phyloP scores from a whole-genome alignment of 257 asterid species.

The Linderniella brevidens region DNA sequence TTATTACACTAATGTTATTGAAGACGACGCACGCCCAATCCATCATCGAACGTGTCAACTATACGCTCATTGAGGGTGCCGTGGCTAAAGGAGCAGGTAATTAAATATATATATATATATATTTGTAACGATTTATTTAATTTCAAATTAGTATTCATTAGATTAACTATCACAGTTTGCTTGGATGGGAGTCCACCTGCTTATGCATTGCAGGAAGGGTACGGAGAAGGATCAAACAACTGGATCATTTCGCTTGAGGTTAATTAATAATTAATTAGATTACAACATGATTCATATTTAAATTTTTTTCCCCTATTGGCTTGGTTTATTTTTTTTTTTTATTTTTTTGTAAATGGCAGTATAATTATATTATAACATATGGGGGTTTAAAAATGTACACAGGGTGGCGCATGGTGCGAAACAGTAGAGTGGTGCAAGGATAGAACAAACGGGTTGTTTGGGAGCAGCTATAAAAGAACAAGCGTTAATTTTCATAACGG shows the following conservation, averaged over 20 bases:
- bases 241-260: constrained; percentile 1
- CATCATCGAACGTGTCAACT: neutral
- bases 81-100: constrained; percentile 1
- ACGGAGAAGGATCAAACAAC: constrained; percentile 1
- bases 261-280: neutral
- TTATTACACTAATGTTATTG: neutral
- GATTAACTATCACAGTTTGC: neutral
- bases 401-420: no score
- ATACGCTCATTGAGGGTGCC: neutral
- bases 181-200: constrained; percentile 5
- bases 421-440: no score
- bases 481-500: no score
- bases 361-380: no score
- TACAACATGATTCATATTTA: neutral
- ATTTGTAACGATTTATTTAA: no score
- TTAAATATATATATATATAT: no score
- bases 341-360: no score
- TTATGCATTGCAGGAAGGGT: neutral
- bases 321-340: no score
- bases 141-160: neutral
- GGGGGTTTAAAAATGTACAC: no score
- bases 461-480: no score
- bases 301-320: no score
- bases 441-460: no score
- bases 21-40: neutral